A percentile compares a stretch with the other conserved stretches of the same genome.
phyloP scores from a whole-genome alignment of 192 early-diverging fungal species.

The Pilobolus umbonatus region DNA sequence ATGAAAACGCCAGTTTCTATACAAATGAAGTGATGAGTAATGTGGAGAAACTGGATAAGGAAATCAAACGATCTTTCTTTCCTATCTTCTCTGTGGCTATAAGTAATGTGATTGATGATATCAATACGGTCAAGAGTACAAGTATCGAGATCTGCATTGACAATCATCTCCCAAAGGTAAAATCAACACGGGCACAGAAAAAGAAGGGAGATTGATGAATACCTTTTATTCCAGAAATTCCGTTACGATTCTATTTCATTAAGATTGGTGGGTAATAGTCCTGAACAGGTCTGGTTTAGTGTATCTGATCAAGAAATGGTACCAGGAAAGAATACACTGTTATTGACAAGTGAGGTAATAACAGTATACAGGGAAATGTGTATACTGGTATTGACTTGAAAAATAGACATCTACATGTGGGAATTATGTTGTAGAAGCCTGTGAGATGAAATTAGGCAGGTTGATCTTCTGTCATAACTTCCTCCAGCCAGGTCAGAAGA shows the following conservation, averaged over 20 bases:
- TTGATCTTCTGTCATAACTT: constrained; percentile 53
- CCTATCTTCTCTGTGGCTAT: constrained; percentile 53
- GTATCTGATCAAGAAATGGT: constrained; percentile 40
- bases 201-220: not conserved
- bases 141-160: constrained; percentile 48
- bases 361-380: not conserved
- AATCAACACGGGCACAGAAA: not conserved
- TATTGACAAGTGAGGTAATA: constrained; percentile 47
- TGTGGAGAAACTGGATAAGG: constrained; percentile 35
- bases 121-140: constrained; percentile 50
- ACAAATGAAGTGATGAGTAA: constrained; percentile 43
- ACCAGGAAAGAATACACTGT: constrained; percentile 47
- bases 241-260: constrained; percentile 43
- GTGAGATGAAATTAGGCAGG: constrained; percentile 53
- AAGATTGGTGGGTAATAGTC: constrained; percentile 44
- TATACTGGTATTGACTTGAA: not conserved
- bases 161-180: constrained; percentile 56
- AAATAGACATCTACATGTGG: constrained; percentile 52
- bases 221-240: constrained; percentile 30
- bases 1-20: constrained; percentile 40
- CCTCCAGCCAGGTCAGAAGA: constrained; percentile 43
- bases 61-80: constrained; percentile 42
- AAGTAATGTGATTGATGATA: constrained; percentile 51
- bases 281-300: constrained; percentile 49
- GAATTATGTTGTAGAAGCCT: constrained; percentile 52